These are phyloP conservation scores for Phlyctochytrium planicorne DNA, from an alignment of 192 early-diverging fungal genomes.

Conservation along the genomic window DNA sequence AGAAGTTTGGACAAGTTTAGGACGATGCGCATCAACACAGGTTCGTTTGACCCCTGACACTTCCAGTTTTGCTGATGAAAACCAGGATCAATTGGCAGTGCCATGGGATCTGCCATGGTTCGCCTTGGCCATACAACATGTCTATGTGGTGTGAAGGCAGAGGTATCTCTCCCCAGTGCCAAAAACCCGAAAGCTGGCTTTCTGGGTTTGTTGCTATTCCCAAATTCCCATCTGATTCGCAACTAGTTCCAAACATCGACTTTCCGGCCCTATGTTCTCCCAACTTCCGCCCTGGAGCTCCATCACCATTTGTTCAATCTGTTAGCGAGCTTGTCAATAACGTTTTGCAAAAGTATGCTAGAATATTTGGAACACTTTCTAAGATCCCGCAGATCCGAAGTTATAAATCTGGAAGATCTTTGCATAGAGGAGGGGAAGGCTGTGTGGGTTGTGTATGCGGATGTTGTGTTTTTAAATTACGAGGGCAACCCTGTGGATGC, in stretches of 20 bases:
- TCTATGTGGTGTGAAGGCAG: slow-evolving; percentile 92
- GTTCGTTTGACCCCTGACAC: slow-evolving; percentile 32
- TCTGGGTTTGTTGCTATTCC: too few species aligned
- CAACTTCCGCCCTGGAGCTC: slow-evolving; percentile 81
- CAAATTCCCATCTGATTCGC: background rate
- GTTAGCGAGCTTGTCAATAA: slow-evolving; percentile 75
- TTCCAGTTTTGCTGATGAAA: background rate
- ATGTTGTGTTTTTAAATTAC: slow-evolving; percentile 87
- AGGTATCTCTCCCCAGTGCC: slow-evolving; percentile 79
- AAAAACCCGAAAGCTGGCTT: slow-evolving; percentile 71
- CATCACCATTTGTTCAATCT: slow-evolving; percentile 78
- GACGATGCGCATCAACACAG: slow-evolving; percentile 59
- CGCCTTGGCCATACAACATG: slow-evolving; percentile 86
- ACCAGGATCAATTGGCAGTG: slow-evolving; percentile 71
- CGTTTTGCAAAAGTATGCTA: slow-evolving; percentile 51
- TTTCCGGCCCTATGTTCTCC: slow-evolving; percentile 87
- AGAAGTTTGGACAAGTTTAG: slow-evolving; percentile 70
- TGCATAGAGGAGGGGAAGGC: slow-evolving; percentile 80
- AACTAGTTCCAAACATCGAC: slow-evolving; percentile 84
- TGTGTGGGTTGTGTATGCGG: slow-evolving; percentile 84
- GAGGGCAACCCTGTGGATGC: slow-evolving; percentile 92
- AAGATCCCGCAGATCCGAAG: slow-evolving; percentile 21
- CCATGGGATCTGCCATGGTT: slow-evolving; percentile 84
- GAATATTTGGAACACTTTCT: background rate
- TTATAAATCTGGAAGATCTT: slow-evolving; percentile 67